These are phyloP conservation scores for Hondaea fermentalgiana DNA, from an alignment of 108 stramenopile species.

Conservation along the genomic window DNA sequence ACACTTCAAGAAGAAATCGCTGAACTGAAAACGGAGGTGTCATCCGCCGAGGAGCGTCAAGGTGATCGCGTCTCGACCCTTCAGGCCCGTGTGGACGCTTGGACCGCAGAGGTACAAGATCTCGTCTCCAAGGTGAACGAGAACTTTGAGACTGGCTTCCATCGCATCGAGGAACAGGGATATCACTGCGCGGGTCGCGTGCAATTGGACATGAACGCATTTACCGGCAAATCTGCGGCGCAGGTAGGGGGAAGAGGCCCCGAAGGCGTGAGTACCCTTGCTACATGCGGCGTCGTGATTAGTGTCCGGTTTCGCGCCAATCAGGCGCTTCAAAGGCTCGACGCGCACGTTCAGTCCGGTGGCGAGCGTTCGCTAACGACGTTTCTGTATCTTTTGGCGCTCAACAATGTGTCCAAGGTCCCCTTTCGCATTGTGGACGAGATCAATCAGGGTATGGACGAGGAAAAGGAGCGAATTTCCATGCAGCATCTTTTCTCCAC, in stretches of 20 bases:
- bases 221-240: neutral
- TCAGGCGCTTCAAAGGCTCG: constrained; percentile 57
- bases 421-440: constrained; percentile 97
- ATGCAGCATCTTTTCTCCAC: constrained; percentile 55
- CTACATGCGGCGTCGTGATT: constrained; percentile 77
- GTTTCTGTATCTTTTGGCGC: constrained; percentile 94
- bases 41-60: constrained; percentile 46
- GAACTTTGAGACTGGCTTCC: constrained; percentile 44
- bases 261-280: constrained; percentile 8
- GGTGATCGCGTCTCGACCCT: constrained; percentile 25
- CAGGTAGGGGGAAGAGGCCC: too few relatives aligned
- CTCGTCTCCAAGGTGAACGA: constrained; percentile 50
- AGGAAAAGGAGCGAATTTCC: constrained; percentile 82
- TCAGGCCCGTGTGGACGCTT: neutral
- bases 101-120: constrained; percentile 41
- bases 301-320: constrained; percentile 74
- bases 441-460: constrained; percentile 97
- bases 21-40: constrained; percentile 23
- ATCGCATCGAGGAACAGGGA: constrained; percentile 53
- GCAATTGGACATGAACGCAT: constrained; percentile 20
- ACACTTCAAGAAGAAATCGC: constrained; percentile 52
- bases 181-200: constrained; percentile 53
- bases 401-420: constrained; percentile 75
- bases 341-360: constrained; percentile 78
- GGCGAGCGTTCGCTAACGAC: constrained; percentile 88